Base-by-base conservation (phyloP, 1,139 yeast genomes). In the Saccharomycopsis phalli region DNA sequence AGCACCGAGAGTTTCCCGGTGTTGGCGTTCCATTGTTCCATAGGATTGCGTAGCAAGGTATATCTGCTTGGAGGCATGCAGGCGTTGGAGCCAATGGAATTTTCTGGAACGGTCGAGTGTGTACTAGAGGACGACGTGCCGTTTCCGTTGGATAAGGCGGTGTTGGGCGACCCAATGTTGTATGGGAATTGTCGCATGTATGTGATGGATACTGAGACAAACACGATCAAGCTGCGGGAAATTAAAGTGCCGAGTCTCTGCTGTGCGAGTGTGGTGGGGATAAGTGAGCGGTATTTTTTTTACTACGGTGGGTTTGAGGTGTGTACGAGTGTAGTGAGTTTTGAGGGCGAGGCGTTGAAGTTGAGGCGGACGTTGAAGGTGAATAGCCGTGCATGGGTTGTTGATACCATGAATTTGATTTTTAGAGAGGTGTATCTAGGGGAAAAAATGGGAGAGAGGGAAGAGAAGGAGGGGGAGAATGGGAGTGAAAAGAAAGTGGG, bases 281-380 rank as follows among this genome's bases (percentile, higher is more conserved):
- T 69, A 4, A 61, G 68, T 4, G 57, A 61, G 26, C 51, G 68
- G 29, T 64, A 66, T 46, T 59, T 66, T 17, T 53, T 67, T 39
- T 58, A 59, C 37, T 68, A 66, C 48, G 76, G 75, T 13, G 76
- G 75, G 0, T 60, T 69, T 42, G 68, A 69, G 44, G 49, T 51
- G 18, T 61, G 66, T 1, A 50, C 49, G 32, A 56, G 56, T 20
- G 55, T 61, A 8, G 16, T 18, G 3, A 33, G 42, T 2, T 43
- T 47, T 3, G 58, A 55, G 38, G 49, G 51, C 2, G 47, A 63
- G 2, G 53, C 53, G 3, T 49, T 51, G 31, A 47, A 44, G 31
- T 49, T 69, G 19, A 57, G 55, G 13, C 62, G 63, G 45, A 51
- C 52, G 11, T 54, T 67, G 2, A 49, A 49, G 4, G 44, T 65